Evolutionary conservation across 352 stramenopile genomes (phyloP), one percentile per base, ranked within the genome.

Genomic region (Globisporangium apiculatum): DNA sequence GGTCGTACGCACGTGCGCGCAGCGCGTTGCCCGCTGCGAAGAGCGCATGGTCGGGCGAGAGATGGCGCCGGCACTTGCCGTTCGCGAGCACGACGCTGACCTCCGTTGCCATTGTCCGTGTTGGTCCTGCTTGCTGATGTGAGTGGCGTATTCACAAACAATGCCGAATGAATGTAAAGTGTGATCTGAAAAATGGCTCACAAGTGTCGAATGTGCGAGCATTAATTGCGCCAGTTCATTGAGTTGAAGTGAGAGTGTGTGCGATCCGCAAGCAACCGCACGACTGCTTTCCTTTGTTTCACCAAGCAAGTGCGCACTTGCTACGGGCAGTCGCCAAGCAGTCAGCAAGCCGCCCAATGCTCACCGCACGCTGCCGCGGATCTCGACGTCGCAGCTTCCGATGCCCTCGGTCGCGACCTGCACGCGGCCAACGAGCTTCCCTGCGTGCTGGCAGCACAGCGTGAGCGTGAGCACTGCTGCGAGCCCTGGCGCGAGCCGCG

Each of bases 391-490:
- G 49, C 72, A 87, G 50, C 57, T 45, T 7, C 79, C 73, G 6
- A 78, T 63, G 4, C 63, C 68, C 58, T 90, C 75, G 3, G 76
- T 83, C 58, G 87, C 79, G 4, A 92, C 59, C 7, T 61, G 59
- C 2, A 89, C 56, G 7, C 65, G 52, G 0, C 79, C 79, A 14
- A 47, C 60, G 53, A 78, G 79, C 57, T 67, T 64, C 9, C 82
- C 79, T 46, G 68, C 65, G 37, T 79, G 65, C n/a, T 66, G 64
- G 51, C 90, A 90, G 48, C 78, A 86, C 2, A 89, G 53, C 9
- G 77, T 75, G 11, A 90, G 51, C 1, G 77, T 89, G 40, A 88
- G 55, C 50, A 87, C 87, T 9, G 68, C 69, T 5, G 77, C 73
- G 36, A 91, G 66, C 4, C 79, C 82, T 1, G 79, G 69, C 0